Evolutionary conservation across 2,329 filamentous ascomycete species (phyloP), one percentile per base, ranked within the genome.

Genomic region (Pestalotiopsis sp.): DNA sequence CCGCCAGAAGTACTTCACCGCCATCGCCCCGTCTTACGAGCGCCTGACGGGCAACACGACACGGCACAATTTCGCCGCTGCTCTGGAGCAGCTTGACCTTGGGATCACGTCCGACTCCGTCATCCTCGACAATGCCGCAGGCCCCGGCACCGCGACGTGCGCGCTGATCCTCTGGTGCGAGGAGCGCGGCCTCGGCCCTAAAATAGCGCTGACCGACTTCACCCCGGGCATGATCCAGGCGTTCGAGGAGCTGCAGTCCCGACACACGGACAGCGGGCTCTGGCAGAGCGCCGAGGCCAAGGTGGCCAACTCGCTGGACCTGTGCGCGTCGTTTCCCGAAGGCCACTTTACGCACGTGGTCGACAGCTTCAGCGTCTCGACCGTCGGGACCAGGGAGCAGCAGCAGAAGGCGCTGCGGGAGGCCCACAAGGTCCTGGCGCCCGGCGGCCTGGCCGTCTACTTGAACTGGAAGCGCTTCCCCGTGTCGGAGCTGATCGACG

Each of bases 61-160:
- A 0, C 70, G 70, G 7, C 67, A 70, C 64, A 55, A 74, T 4
- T 74, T 78, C 55, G 70, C 66, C 3, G 44, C 62, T 13, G 58
- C 66, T 11, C 60, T 70, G 3, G 24, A 3, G 3, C 66, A 65
- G 40, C 61, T 65, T 13, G 70, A 73, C 1, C 70, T 78, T 3
- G 72, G 73, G 9, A 68, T 78, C 11, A 73, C 62, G 6, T 69
- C 71, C 11, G 59, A 70, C 1, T 78, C 76, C 0, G 55, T 73
- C 6, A 67, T 78, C 6, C 77, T 78, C 64, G 77, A 79, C 56
- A 78, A 75, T 65, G 77, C 77, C 9, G 75, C 76, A 4, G 77
- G 77, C 0, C 77, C 77, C 0, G 77, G 77, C 7, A 75, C 74
- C 1, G 76, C 74, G 14, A 70, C 77, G 1, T 26, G 24, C n/a